Evolutionary conservation across 441 rosid genomes (phyloP), one percentile per base, ranked within the genome.

Genomic region (Mallotus japonicus): DNA sequence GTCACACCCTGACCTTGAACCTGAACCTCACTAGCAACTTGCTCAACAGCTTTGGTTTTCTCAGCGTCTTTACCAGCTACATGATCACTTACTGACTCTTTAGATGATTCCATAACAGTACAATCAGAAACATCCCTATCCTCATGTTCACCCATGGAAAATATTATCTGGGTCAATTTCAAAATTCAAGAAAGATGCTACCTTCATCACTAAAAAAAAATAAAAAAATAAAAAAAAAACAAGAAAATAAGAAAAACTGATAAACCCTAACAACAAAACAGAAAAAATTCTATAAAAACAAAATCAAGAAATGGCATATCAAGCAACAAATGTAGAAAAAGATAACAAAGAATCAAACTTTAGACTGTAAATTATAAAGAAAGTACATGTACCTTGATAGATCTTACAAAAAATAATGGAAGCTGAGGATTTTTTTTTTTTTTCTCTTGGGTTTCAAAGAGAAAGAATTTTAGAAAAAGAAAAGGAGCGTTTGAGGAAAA

Each of bases 141-240:
- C 66, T 67, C 47, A 42, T 61, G 75, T 71, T 83, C 89, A 51
- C 83, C 91, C 96, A 89, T 86, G 72, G 59, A 69, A 57, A 67
- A 69, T 24, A 62, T 1, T 66, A 75, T 56, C 83, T 80, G 81
- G 76, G 77, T 60, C 66, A 50, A 50, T 69, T 73, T 63, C 81
- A 83, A 76, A 60, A 75, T 46, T 76, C 53, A 75, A 42, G 65
- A 75, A 80, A 70, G 62, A 63, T 22, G 3, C 7, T 19, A 42
- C 6, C 70, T 47, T 54, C 57, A 65, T 75, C 72, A 42, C 55
- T 40, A 55, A 15, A 16, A 64, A 8, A 47, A 58, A 28, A 10
- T 7, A 40, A 58, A 49, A 12, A 37, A 59, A 28, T 28, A 7
- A 28, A 2, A 24, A 24, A 24, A 24, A 24, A 24, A 24, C 17